Base-by-base conservation (phyloP, 257 asterid genomes). In the Gardenia jasminoides region DNA sequence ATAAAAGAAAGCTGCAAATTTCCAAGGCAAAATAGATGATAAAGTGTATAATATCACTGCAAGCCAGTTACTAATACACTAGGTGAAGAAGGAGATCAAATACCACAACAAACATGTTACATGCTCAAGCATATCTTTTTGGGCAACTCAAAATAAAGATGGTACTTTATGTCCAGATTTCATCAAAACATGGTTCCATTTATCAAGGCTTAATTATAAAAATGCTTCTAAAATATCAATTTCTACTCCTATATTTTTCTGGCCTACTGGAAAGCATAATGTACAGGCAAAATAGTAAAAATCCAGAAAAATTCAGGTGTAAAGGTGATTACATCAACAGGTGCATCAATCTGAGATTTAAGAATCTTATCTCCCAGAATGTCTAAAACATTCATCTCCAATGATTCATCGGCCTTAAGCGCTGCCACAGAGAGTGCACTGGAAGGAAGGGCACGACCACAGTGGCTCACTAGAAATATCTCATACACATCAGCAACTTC, bases 401-500 rank as follows among this genome's bases (percentile, higher is more conserved):
- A 88, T 82, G 90, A 88, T 87, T 91, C 97, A 74, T 91, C 94
- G 52, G 91, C 88, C 87, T 89, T 87, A 77, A 84, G 91, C 79
- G 82, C 88, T 52, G 89, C 80, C 26, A 87, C 84, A 77, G 94
- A 90, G 75, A 90, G 89, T 80, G 90, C 81, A 85, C 83, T 89
- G 72, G 95, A 86, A 85, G 93, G 91, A 68, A 94, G 90, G 59
- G 98, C 98, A 70, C 97, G 98, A 13, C 99, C 98, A 76, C 99
- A 95, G 82, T 93, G 93, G 75, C 99, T 97, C 83, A 92, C 97
- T 78, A 95, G 86, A 84, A 95, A 95, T 62, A 88, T 87, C 82
- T 95, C 97, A 82, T 91, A 95, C 76, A 95, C 91, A 86, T 92
- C 99, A 61, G 98, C 97, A 80, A 92, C 92, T 89, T 91, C 98